Evolutionary conservation across 179 eudicot species (phyloP), one percentile per base, ranked within the genome.

Genomic region (Beta macrorhiza): DNA sequence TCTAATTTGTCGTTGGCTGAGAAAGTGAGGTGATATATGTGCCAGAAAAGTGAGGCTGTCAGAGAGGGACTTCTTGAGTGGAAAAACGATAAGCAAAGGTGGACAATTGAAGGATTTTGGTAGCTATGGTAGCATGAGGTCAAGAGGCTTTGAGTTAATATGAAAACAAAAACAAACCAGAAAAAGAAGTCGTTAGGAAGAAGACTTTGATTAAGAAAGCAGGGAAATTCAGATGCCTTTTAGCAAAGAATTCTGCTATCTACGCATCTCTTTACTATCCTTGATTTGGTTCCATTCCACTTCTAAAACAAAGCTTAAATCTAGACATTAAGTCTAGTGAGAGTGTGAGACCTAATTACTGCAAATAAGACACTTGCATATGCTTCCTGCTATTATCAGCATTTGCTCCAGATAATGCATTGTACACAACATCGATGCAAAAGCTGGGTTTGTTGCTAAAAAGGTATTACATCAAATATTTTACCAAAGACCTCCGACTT

Each of bases 381-480:
- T 57, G 76, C 68, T 56, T 16, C 58, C 67, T 80, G 52, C 81
- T 14, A 79, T 64, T 70, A 44, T 56, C 59, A 58, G 47, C 58
- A 79, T 45, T 52, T 71, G 25, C 65, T 3, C 12, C 58, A 19
- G 9, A 22, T n/a, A 52, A 9, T 15, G 22, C 49, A 62, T 62
- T 49, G 53, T 49, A 49, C 53, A 49, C 53, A 49, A 49, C 7
- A 49, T 49, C 53, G 3, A 49, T 49, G 53, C 53, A 49, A 6
- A n/a, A 62, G 67, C 67, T 19, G 67, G 2, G 7, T 64, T 10
- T 16, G 64, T 37, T 13, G 72, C 72, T 65, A 77, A 37, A 77
- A 11, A 22, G 47, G n/a, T 37, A 42, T 68, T 0, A 44, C 42
- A 68, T 67, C 17, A 61, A 32, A 67, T 12, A 20, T 20, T 63